Percentiles rank a stretch among this genome's conserved stretches.
These are phyloP conservation scores for Penicillium rolfsii DNA, from an alignment of 2,329 filamentous ascomycete species.

Conservation along the genomic window DNA sequence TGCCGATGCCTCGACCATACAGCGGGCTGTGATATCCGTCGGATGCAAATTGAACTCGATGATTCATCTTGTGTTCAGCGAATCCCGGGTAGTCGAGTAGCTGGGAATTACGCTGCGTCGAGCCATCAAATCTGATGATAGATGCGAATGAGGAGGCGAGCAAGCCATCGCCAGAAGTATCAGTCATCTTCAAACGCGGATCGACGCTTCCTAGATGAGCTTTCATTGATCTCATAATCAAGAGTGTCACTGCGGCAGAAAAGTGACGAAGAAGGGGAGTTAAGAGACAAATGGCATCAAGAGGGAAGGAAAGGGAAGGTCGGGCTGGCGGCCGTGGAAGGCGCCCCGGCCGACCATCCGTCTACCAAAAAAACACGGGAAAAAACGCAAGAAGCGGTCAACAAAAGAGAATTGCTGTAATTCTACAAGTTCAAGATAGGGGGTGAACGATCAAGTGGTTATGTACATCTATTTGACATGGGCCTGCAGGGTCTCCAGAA, in stretches of 20 bases:
- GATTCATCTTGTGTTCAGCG: background rate
- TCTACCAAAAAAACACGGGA: slow-evolving; percentile 12
- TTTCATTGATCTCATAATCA: slow-evolving; percentile 25
- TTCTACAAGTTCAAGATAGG: slow-evolving; percentile 45
- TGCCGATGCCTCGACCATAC: slow-evolving; percentile 3
- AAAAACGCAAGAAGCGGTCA: slow-evolving; percentile 14
- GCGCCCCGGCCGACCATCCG: slow-evolving; percentile 7
- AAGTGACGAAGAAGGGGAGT: background rate
- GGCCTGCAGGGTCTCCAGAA: slow-evolving; percentile 55
- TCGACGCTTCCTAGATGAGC: slow-evolving; percentile 24
- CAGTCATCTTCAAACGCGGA: slow-evolving; percentile 24
- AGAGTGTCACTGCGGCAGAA: background rate
- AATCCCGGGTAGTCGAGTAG: background rate
- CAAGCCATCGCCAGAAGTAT: slow-evolving; percentile 7
- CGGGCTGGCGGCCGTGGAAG: slow-evolving; percentile 14
- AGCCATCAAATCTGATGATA: slow-evolving; percentile 14
- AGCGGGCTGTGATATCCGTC: slow-evolving; percentile 4
- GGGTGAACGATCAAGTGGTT: slow-evolving; percentile 38
- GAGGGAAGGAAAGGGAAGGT: background rate
- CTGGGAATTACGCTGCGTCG: background rate
- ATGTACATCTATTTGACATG: slow-evolving; percentile 54
- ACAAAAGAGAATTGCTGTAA: slow-evolving; percentile 41
- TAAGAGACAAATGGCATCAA: background rate
- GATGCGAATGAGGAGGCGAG: slow-evolving; percentile 21
- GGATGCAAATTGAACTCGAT: slow-evolving; percentile 2